A percentile compares a stretch with the other conserved stretches of the same genome.
These are phyloP conservation scores for Debaryomyces udenii DNA, from an alignment of 1,139 yeast species.

Conservation along the genomic window DNA sequence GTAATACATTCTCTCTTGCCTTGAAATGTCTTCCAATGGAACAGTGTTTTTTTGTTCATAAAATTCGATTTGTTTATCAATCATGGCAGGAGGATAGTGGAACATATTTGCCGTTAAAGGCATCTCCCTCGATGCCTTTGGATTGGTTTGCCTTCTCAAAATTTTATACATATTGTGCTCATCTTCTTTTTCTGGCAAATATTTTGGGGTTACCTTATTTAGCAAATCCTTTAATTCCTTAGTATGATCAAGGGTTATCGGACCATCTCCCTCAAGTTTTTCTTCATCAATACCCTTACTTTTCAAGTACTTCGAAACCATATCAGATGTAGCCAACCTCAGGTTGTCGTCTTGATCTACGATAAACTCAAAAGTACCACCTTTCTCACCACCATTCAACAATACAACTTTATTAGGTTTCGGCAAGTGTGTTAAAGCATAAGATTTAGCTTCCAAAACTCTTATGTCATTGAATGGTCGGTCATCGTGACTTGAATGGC, in stretches of 20 bases:
- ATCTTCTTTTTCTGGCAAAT: slow-evolving; percentile 25
- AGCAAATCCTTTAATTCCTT: slow-evolving; percentile 23
- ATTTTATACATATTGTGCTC: slow-evolving; percentile 27
- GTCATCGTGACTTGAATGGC: slow-evolving; percentile 32
- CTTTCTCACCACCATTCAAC: slow-evolving; percentile 24
- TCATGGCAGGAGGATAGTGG: slow-evolving; percentile 21
- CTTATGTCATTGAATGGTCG: slow-evolving; percentile 31
- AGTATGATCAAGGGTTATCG: slow-evolving; percentile 24
- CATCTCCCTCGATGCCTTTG: slow-evolving; percentile 22
- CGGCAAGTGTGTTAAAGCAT: slow-evolving; percentile 32
- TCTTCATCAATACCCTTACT: slow-evolving; percentile 14
- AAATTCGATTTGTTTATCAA: slow-evolving; percentile 22
- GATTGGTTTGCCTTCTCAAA: slow-evolving; percentile 19
- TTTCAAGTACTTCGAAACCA: slow-evolving; percentile 25
- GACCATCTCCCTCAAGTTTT: slow-evolving; percentile 16
- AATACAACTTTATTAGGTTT: slow-evolving; percentile 36
- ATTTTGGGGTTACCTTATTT: slow-evolving; percentile 21
- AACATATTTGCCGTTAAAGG: slow-evolving; percentile 25
- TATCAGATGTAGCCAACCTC: slow-evolving; percentile 25
- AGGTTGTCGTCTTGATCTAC: slow-evolving; percentile 25
- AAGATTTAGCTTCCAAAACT: slow-evolving; percentile 31
- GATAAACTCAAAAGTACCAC: slow-evolving; percentile 37
- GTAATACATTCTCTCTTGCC: slow-evolving; percentile 27
- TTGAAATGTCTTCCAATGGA: slow-evolving; percentile 14
- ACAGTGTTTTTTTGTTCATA: slow-evolving; percentile 18